A percentile compares a stretch with the other conserved stretches of the same genome.
Conservation (phyloP, 805 yeast genomes). For the Suhomyces sp. region DNA sequence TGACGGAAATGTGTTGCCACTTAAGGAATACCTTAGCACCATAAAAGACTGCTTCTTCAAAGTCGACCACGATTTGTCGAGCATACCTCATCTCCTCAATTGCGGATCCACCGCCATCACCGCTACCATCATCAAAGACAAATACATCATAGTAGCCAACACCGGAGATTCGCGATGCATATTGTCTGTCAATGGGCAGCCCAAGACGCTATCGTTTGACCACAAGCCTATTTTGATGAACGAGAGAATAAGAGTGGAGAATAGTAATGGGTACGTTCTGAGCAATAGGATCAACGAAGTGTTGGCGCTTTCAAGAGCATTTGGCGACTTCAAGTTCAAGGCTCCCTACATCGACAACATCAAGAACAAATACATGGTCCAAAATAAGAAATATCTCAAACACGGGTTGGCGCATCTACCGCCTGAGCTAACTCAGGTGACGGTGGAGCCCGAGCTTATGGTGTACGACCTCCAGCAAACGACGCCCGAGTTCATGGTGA, state of each 20-base stretch:
- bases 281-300: constrained; percentile 42
- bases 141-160: constrained; percentile 56
- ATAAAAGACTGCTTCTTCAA: constrained; percentile 35
- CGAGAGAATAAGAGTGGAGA: constrained; percentile 42
- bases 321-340: constrained; percentile 44
- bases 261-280: constrained; percentile 37
- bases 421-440: constrained; percentile 43
- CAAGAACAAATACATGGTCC: constrained; percentile 30
- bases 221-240: constrained; percentile 45
- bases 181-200: constrained; percentile 47
- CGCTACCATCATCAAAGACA: constrained; percentile 26
- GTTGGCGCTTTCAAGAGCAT: constrained; percentile 42
- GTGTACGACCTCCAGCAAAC: constrained; percentile 29
- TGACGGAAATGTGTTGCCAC: not conserved
- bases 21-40: constrained; percentile 14
- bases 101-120: constrained; percentile 45
- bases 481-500: constrained; percentile 35
- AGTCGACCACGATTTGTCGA: constrained; percentile 31
- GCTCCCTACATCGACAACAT: constrained; percentile 30
- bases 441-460: constrained; percentile 42
- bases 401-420: constrained; percentile 34
- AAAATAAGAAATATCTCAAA: constrained; percentile 19
- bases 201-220: constrained; percentile 50
- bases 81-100: constrained; percentile 24
- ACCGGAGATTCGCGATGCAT: constrained; percentile 77